These are phyloP conservation scores for Chalciporus chontae DNA, from an alignment of 768 basidiomycete species.

Conservation along the genomic window DNA sequence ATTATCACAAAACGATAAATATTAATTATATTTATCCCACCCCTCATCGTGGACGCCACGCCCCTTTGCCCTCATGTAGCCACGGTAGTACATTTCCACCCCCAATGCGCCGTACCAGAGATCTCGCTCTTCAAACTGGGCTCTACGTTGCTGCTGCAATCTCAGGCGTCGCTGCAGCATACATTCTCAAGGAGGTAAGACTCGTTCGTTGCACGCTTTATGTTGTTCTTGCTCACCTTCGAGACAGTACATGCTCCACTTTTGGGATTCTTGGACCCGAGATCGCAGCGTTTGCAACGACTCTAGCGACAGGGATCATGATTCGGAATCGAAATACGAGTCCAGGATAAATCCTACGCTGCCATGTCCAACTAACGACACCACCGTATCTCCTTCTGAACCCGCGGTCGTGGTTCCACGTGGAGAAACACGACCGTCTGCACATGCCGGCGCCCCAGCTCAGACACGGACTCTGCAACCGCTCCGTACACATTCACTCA, in stretches of 20 bases:
- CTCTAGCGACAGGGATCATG: neutral
- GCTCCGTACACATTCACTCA: conserved; percentile 7
- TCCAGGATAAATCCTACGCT: neutral
- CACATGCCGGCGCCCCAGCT: neutral
- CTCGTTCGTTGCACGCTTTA: neutral
- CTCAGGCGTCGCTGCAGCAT: conserved; percentile 20
- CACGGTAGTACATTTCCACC: no score
- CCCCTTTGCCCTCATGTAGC: no score
- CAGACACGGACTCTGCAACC: conserved; percentile 4
- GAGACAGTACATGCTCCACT: conserved; percentile 11
- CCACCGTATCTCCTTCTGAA: neutral
- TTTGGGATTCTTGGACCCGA: conserved; percentile 1
- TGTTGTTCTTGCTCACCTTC: neutral
- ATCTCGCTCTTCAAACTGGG: conserved; percentile 7
- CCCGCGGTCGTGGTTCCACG: neutral
- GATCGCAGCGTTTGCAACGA: neutral
- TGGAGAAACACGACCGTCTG: neutral
- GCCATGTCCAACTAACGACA: neutral
- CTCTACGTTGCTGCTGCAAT: conserved; percentile 10
- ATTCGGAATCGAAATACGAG: neutral
- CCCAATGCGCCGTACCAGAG: conserved; percentile 10
- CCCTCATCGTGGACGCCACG: conserved; percentile 4
- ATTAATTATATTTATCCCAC: no score
- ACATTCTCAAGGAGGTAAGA: conserved; percentile 19
- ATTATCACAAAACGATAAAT: conserved; percentile 1